Conservation (phyloP, 2,329 filamentous ascomycete species). For the Fusarium sp. region DNA sequence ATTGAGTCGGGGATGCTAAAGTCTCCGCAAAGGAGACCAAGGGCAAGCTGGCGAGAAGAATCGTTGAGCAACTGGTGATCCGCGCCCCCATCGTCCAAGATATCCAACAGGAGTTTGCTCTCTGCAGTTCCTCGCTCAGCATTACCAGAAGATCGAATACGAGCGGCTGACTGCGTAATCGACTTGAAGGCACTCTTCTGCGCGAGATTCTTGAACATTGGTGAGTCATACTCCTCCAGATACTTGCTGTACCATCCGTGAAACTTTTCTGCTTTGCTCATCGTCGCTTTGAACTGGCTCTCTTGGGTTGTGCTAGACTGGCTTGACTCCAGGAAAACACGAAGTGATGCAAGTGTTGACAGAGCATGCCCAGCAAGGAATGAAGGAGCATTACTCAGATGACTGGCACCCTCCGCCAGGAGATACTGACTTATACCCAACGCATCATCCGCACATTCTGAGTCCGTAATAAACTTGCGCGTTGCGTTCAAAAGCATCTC, state of each 20-base stretch:
- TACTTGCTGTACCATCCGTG: constrained; percentile 82
- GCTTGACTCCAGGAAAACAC: constrained; percentile 79
- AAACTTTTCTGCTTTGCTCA: constrained; percentile 81
- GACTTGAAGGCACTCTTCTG: constrained; percentile 71
- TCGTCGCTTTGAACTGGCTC: constrained; percentile 81
- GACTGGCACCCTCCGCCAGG: constrained; percentile 73
- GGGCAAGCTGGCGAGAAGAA: constrained; percentile 76
- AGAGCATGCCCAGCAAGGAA: constrained; percentile 87
- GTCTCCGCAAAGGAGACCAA: constrained; percentile 79
- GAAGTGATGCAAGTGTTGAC: constrained; percentile 82
- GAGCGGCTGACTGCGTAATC: constrained; percentile 77
- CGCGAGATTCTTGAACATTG: constrained; percentile 61
- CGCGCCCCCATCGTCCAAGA: constrained; percentile 79
- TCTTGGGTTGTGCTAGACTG: constrained; percentile 88
- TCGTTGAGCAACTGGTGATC: constrained; percentile 75
- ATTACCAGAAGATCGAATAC: constrained; percentile 76
- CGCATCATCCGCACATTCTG: constrained; percentile 90
- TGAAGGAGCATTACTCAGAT: constrained; percentile 75
- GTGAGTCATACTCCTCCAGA: constrained; percentile 72
- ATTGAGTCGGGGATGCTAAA: constrained; percentile 70
- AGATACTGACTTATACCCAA: constrained; percentile 90
- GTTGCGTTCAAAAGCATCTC: constrained; percentile 91
- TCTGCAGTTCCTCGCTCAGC: constrained; percentile 79
- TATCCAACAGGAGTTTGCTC: constrained; percentile 81
- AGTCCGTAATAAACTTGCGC: constrained; percentile 81